Evolutionary conservation across 805 yeast species (phyloP), one percentile per base, ranked within the genome.

Genomic region (Candida sonorensis): DNA sequence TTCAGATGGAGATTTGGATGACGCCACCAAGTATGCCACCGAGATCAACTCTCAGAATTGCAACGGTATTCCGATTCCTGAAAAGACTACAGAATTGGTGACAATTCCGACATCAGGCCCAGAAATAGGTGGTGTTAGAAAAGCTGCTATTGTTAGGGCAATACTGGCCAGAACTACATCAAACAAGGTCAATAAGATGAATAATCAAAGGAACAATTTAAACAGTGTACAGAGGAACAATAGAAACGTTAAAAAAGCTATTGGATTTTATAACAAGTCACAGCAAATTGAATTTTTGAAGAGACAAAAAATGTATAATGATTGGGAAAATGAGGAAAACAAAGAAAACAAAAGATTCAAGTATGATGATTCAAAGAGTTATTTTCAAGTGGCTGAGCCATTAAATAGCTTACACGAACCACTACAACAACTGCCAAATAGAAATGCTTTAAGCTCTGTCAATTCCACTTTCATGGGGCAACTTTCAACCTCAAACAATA

Each of bases 21-120:
- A 78, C 45, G 83, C 84, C 8, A 77, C 84, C 3, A 70, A 67
- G 42, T 77, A 72, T 53, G 86, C 82, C 2, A 78, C 85, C 1
- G 83, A 77, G 49, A 61, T 78, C 35, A 78, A 78, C 48, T 67
- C 83, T 0, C 64, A 70, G 23, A 77, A 75, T 44, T 66, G 80
- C 36, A 72, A 68, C 38, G 82, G 80, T 7, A 69, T 78, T 29
- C 77, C 78, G 10, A 51, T 77, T 12, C 86, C 84, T 0, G 76
- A 69, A 35, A 67, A 64, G 34, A 59, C 61, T 2, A 67, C 71
- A 35, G 82, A 77, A 46, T 58, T 72, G 13, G 81, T 77, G 5
- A 75, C 75, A 23, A 75, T 77, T 12, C 82, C 82, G 2, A 58
- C 65, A 0, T 46, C 59, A 7, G 61, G 58, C 1, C 58, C 60